Evolutionary conservation across 345 rosid genomes (phyloP).

Genomic region (Heritiera fomes): DNA sequence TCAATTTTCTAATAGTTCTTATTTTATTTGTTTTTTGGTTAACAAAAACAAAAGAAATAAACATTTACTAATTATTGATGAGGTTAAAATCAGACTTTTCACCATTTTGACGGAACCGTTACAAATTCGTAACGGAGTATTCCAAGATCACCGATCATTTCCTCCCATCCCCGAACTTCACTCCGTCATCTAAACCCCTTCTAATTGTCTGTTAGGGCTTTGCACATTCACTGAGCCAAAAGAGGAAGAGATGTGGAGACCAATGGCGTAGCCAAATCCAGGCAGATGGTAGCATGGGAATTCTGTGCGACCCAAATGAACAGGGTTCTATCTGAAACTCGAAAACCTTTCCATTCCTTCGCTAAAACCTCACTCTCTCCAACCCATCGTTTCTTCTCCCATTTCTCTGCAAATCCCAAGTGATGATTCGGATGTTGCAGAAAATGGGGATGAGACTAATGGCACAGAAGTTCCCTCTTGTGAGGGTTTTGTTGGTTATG

Average conservation of each 20-base stretch:
- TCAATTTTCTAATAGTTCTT: too few species aligned
- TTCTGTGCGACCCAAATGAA: conserved; percentile 25
- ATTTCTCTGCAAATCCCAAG: conserved; percentile 30
- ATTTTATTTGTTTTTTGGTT: too few species aligned
- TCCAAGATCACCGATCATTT: too few species aligned
- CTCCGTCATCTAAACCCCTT: too few species aligned
- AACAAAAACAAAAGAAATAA: too few species aligned
- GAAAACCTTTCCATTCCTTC: conserved; percentile 25
- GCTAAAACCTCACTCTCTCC: conserved; percentile 27
- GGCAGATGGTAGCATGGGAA: conserved; percentile 35
- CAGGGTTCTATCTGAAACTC: conserved; percentile 32
- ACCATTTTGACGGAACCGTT: too few species aligned
- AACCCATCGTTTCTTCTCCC: conserved; percentile 38
- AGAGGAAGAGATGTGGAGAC: conserved; percentile 55
- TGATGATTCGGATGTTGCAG: conserved; percentile 10
- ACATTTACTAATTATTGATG: too few species aligned
- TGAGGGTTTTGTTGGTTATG: conserved; percentile 23
- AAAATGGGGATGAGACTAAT: conserved; percentile 17
- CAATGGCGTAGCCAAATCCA: conserved; percentile 35
- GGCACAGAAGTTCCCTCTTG: conserved; percentile 22
- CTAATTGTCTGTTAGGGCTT: background rate
- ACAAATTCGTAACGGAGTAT: too few species aligned
- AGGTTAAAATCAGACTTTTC: too few species aligned
- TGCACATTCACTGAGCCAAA: background rate
- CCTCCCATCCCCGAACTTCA: too few species aligned